Evolutionary conservation across 805 yeast genomes (phyloP).

Genomic region (Lipomyces spencermartinsiae): DNA sequence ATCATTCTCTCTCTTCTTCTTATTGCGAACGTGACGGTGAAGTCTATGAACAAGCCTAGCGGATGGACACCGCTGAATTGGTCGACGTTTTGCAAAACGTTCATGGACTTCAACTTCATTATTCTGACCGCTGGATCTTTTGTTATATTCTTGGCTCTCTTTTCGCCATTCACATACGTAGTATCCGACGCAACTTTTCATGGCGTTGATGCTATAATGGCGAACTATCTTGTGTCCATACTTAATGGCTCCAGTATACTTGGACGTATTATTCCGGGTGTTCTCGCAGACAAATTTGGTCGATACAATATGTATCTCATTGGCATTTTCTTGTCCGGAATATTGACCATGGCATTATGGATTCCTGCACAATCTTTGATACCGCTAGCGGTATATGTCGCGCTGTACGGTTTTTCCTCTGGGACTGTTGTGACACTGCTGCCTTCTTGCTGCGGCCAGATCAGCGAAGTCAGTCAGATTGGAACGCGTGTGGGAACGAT

Average conservation of each 20-base stretch:
- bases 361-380: slow-evolving; percentile 15
- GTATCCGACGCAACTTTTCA: slow-evolving; percentile 41
- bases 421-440: slow-evolving; percentile 46
- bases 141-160: slow-evolving; percentile 33
- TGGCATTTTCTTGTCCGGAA: slow-evolving; percentile 39
- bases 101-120: slow-evolving; percentile 4
- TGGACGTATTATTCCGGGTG: slow-evolving; percentile 59
- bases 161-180: slow-evolving; percentile 44
- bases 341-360: slow-evolving; percentile 42
- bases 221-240: slow-evolving; percentile 45
- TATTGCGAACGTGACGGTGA: slow-evolving; percentile 39
- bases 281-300: slow-evolving; percentile 57
- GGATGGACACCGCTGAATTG: slow-evolving; percentile 17
- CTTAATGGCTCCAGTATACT: slow-evolving; percentile 47
- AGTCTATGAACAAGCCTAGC: slow-evolving; percentile 5
- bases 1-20: slow-evolving; percentile 46
- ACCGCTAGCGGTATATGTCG: slow-evolving; percentile 43
- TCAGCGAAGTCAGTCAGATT: slow-evolving; percentile 38
- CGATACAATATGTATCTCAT: slow-evolving; percentile 51
- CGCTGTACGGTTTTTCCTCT: slow-evolving; percentile 44
- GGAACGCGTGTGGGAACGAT: slow-evolving; percentile 64
- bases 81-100: not conserved
- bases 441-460: slow-evolving; percentile 43
- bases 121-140: slow-evolving; percentile 7
- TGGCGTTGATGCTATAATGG: slow-evolving; percentile 35